Evolutionary conservation across 1,284 basidiomycete genomes (phyloP), one percentile per base, ranked within the genome.

Genomic region (Albatrellus sp.): DNA sequence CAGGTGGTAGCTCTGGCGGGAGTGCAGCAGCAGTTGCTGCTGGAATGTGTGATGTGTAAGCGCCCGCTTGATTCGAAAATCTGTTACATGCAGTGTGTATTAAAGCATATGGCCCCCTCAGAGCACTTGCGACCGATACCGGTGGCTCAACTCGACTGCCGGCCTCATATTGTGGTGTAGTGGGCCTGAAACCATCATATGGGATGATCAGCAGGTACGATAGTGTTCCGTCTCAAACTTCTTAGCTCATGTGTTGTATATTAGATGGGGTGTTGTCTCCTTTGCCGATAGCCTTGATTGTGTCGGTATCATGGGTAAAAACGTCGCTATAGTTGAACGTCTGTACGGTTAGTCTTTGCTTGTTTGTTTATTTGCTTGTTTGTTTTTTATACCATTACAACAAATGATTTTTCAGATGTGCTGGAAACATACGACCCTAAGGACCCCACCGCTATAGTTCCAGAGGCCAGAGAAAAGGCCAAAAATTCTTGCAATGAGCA

Each of bases 241-340:
- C 14, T 19, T 32, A 8, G 7, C 6, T 37, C 40, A 31, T 37
- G 42, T 16, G 12, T 36, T 13, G 16, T 33, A 14, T 41, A 6
- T 30, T 47, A 90, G 91, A 54, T 87, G 84, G 77, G 94, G 96
- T 2, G 77, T 97, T 0, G 76, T 98, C 0, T 83, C 91, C 0
- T 98, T 90, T 54, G 93, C 92, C 0, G 93, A 97, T 57, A 93
- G 90, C 48, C 67, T 98, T 9, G 94, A 98, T 55, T 94, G 90
- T 47, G 90, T 98, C 0, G 96, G 94, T 0, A 66, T 98, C 1
- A 60, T 98, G 17, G 81, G 77, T 0, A 64, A 62, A 39, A 66
- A 70, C 5, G 70, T 86, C 0, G 55, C 62, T 5, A 66, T 66
- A 5, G 70, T 79, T 1, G 55, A 67, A 32, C 52, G 58, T 1